Conservation (phyloP, 2,329 filamentous ascomycete genomes). For the Fusarium citri region DNA sequence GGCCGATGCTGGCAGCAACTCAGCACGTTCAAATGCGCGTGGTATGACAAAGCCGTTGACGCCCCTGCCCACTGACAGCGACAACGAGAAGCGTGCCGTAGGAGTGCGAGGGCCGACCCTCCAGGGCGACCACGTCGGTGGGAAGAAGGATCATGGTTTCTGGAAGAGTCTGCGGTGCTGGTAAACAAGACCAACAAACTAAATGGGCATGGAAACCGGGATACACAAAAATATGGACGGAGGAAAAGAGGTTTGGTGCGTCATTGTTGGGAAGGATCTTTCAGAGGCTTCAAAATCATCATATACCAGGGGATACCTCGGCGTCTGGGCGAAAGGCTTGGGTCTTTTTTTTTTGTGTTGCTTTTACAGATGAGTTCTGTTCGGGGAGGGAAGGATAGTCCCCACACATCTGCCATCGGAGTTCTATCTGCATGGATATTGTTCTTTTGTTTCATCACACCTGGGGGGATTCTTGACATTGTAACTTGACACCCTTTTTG, state of each 20-base stretch:
- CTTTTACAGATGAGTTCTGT: conserved; percentile 29
- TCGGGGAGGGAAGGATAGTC: conserved; percentile 17
- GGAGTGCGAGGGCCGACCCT: conserved; percentile 59
- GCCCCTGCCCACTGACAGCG: conserved; percentile 58
- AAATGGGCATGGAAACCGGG: background rate
- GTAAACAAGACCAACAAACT: conserved; percentile 52
- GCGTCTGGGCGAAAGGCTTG: conserved; percentile 42
- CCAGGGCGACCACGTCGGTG: conserved; percentile 56
- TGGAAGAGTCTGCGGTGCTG: conserved; percentile 69
- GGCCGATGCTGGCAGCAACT: conserved; percentile 60
- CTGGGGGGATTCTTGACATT: conserved; percentile 20
- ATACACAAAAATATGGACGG: background rate
- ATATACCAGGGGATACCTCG: conserved; percentile 48
- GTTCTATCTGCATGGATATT: conserved; percentile 30
- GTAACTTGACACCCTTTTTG: conserved; percentile 19
- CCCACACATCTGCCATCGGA: conserved; percentile 35
- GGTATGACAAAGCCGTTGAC: conserved; percentile 70
- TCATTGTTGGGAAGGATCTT: conserved; percentile 29
- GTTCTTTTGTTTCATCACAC: conserved; percentile 13
- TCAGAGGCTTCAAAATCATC: conserved; percentile 40
- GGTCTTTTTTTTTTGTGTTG: conserved; percentile 12
- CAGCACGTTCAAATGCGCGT: conserved; percentile 59
- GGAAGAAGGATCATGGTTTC: conserved; percentile 59
- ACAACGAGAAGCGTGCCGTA: conserved; percentile 60
- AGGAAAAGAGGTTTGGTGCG: conserved; percentile 7